Evolutionary conservation across 2,329 filamentous ascomycete genomes (phyloP), one percentile per base, ranked within the genome.

Genomic region (Pyrenophora teres): DNA sequence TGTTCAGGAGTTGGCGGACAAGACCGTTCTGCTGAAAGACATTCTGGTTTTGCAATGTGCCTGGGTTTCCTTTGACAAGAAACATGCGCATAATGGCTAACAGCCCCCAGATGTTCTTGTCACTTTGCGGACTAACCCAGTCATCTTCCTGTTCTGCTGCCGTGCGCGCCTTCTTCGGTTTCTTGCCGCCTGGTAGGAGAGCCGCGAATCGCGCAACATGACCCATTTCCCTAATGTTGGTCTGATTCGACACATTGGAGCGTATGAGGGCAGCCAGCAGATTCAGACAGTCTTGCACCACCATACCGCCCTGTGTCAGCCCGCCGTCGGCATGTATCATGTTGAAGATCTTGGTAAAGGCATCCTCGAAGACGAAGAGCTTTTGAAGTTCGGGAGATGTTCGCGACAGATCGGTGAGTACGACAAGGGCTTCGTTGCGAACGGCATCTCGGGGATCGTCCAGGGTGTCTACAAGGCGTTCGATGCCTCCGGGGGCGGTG

Each of bases 301-400:
- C 84, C 55, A 93, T 88, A 36, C 90, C 91, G 13, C 94, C 94
- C 63, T 95, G 87, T 4, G 81, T 82, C 38, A 99, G 77, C 2
- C 87, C 88, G 0, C 94, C 94, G 65, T 99, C 94, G 0, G 81
- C 79, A 59, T 87, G 83, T 46, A 99, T 89, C 46, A 97, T 87
- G 38, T 81, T 81, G 70, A 97, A 97, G 21, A 95, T 79, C 37
- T 88, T 86, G 55, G 94, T 91, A 65, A 97, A 97, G 0, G 92
- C 90, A 79, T 91, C 93, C 67, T 97, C 92, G 62, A 97, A 97
- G 0, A 92, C 94, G 19, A 97, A 92, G 2, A 97, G 82, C 73
- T 97, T 97, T 70, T 97, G 92, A 45, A 99, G 83, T 65, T 97
- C 92, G 36, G 87, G 78, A 7, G 93, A 96, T 0, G 87, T 87